A percentile compares a stretch with the other conserved stretches of the same genome.
Evolutionary conservation across 2,329 filamentous ascomycete species (phyloP).

Genomic region (Fusarium pseudoanthophilum): DNA sequence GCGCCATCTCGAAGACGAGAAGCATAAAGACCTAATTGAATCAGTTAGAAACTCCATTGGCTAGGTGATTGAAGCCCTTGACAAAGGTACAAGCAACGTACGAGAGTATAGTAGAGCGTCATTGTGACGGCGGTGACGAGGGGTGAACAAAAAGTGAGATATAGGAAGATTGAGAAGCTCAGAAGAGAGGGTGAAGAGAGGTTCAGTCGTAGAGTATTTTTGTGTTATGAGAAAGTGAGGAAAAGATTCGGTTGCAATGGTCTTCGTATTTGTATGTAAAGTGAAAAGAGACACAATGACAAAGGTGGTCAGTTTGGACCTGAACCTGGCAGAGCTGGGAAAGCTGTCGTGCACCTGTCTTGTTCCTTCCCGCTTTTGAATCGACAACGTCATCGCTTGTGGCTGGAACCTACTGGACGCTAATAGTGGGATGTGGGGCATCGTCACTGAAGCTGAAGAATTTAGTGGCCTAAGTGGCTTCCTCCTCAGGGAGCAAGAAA

Average conservation of each 20-base stretch:
- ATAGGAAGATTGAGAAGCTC: slow-evolving; percentile 15
- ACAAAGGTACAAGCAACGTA: slow-evolving; percentile 47
- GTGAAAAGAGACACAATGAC: slow-evolving; percentile 19
- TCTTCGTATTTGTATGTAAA: slow-evolving; percentile 32
- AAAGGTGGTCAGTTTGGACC: slow-evolving; percentile 47
- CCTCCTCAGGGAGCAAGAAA: background rate
- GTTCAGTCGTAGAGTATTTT: background rate
- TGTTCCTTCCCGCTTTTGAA: slow-evolving; percentile 40
- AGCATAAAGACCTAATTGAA: slow-evolving; percentile 79
- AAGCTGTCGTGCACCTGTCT: slow-evolving; percentile 38
- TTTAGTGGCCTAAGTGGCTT: slow-evolving; percentile 6
- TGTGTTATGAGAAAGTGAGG: background rate
- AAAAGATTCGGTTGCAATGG: slow-evolving; percentile 11
- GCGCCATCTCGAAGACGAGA: slow-evolving; percentile 82
- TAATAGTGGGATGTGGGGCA: slow-evolving; percentile 22
- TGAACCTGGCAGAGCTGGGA: slow-evolving; percentile 36
- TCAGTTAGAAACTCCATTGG: slow-evolving; percentile 31
- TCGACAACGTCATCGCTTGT: slow-evolving; percentile 52
- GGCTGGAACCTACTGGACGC: slow-evolving; percentile 40
- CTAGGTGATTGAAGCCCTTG: background rate
- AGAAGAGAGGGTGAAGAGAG: background rate
- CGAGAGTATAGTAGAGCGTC: slow-evolving; percentile 69
- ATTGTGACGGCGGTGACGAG: slow-evolving; percentile 54
- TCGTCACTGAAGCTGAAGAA: background rate
- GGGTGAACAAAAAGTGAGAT: slow-evolving; percentile 31